phyloP scores from a whole-genome alignment of 2,329 filamentous ascomycete species.

The Ilyonectria robusta region DNA sequence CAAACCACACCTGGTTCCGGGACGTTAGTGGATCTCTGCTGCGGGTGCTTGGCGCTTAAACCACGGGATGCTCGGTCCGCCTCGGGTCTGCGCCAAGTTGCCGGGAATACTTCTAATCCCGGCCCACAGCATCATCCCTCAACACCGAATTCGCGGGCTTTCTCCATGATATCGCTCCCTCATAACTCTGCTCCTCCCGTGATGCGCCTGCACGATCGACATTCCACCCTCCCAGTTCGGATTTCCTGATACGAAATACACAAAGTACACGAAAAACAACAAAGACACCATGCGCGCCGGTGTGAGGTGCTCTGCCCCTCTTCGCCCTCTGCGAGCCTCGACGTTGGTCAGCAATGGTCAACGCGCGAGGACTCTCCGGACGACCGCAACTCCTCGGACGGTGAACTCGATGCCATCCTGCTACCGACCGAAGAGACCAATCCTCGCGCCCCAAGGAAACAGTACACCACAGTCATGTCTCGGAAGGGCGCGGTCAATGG shows the following conservation, averaged over 20 bases:
- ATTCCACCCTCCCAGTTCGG: conserved; percentile 5
- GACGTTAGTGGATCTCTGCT: conserved; percentile 36
- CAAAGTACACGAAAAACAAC: background rate
- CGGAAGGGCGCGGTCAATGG: conserved; percentile 44
- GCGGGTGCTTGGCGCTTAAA: conserved; percentile 41
- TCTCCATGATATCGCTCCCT: conserved; percentile 35
- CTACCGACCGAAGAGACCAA: conserved; percentile 23
- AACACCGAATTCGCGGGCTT: conserved; percentile 45
- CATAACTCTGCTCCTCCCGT: conserved; percentile 18
- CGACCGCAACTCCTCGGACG: conserved; percentile 35
- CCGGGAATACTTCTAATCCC: conserved; percentile 47
- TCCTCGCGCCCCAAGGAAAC: conserved; percentile 12
- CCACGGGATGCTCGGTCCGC: conserved; percentile 38
- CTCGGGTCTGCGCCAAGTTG: conserved; percentile 36
- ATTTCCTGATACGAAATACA: conserved; percentile 21
- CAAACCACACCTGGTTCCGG: conserved; percentile 6
- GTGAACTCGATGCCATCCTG: conserved; percentile 19
- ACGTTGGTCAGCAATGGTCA: conserved; percentile 33
- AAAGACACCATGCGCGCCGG: conserved; percentile 38
- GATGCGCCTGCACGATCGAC: conserved; percentile 30
- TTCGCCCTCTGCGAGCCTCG: conserved; percentile 34
- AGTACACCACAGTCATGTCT: conserved; percentile 27
- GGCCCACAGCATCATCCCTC: conserved; percentile 46
- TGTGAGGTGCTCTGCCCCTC: conserved; percentile 35
- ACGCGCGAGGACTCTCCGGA: conserved; percentile 42